These are phyloP conservation scores for Sporothrix dimorphospora DNA, from an alignment of 2,329 filamentous ascomycete genomes.

Conservation along the genomic window DNA sequence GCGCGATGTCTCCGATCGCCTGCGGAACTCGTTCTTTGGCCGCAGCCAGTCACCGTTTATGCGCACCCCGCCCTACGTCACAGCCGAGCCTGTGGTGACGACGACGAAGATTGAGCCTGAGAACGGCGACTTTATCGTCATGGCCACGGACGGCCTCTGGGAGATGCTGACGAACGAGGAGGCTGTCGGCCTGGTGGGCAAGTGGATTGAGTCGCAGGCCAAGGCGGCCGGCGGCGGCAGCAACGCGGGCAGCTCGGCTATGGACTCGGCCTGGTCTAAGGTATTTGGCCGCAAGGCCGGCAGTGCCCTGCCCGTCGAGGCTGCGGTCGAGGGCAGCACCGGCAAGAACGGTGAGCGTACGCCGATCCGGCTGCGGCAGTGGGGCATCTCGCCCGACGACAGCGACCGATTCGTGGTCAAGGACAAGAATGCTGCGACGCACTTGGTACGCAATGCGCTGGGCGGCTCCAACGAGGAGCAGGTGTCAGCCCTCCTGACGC, in stretches of 20 bases:
- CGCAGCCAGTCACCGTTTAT: conserved; percentile 75
- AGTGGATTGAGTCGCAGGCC: conserved; percentile 81
- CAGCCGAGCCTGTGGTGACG: conserved; percentile 91
- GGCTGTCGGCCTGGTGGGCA: conserved; percentile 91
- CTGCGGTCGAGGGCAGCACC: conserved; percentile 45
- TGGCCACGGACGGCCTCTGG: conserved; percentile 97
- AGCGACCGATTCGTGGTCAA: conserved; percentile 87
- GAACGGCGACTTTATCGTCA: conserved; percentile 90
- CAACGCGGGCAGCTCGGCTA: conserved; percentile 35
- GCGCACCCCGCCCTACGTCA: conserved; percentile 94
- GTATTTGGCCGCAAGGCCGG: conserved; percentile 49
- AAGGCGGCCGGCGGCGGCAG: conserved; percentile 22
- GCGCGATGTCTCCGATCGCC: conserved; percentile 76
- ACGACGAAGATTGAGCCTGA: conserved; percentile 89
- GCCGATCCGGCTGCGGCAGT: conserved; percentile 87
- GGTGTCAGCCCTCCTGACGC: conserved; percentile 85
- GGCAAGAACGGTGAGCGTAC: conserved; percentile 73
- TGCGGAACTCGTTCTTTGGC: conserved; percentile 87
- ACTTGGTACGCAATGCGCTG: conserved; percentile 91
- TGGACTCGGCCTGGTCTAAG: conserved; percentile 67
- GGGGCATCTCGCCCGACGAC: conserved; percentile 75
- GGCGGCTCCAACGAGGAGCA: conserved; percentile 93
- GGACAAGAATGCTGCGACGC: conserved; percentile 95
- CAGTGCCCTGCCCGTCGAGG: conserved; percentile 72
- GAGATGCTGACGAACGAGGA: conserved; percentile 99